Evolutionary conservation across 2,329 filamentous ascomycete genomes (phyloP), one percentile per base, ranked within the genome.

Genomic region (Fusarium austroafricanum): DNA sequence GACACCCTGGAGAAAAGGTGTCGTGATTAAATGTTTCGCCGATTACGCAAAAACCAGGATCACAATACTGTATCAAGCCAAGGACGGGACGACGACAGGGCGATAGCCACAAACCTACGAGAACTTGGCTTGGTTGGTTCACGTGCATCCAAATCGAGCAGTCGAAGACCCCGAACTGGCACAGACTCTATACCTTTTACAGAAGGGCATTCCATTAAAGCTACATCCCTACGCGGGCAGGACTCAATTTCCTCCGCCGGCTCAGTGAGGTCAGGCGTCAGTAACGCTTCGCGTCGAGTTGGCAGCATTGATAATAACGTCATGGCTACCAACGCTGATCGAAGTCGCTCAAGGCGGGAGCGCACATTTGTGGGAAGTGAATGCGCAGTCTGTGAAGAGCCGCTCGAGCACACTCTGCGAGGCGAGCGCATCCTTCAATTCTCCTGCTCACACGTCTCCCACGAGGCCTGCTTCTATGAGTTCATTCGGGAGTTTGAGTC

Each of bases 391-490:
- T 99, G 96, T 77, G 96, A 99, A 78, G 96, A 99, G 81, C 94
- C 94, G 5, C 83, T 99, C 65, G 96, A 98, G 80, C 95, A 98
- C 79, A 99, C 94, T 5, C 85, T 99, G 45, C 92, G 92, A 50
- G 96, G 96, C 61, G 96, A 99, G 82, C 90, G 94, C 71, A 94
- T 99, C 65, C 84, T 99, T 54, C 96, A 98, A 78, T 96, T 99
- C 75, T 96, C 94, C 8, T 99, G 96, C 80, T 88, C 90, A n/a
- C 96, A 99, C 80, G 95, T 99, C 62, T 94, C 95, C 12, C 96
- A 99, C 78, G 96, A 98, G 79, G 96, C 95, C 35, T 99, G 96
- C 81, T 98, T 99, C 78, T 98, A 98, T 81, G 96, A 99, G 80
- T 97, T 96, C 77, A 97, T 99, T 73, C 92, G 93, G 75, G 95